Evolutionary conservation across 345 rosid species (phyloP).

Genomic region (Populus tremula): DNA sequence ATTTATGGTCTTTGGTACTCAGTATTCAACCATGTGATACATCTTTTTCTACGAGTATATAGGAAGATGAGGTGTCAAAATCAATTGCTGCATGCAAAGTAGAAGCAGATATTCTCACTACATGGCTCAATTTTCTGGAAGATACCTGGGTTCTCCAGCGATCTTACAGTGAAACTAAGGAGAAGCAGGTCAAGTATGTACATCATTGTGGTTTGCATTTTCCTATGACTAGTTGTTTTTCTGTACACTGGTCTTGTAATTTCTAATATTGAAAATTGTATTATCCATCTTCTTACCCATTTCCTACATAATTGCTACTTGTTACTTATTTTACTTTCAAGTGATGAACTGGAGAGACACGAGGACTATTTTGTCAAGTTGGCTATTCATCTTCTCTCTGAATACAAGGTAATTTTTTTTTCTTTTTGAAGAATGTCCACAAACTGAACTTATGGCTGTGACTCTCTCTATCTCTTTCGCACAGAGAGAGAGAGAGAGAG

Average conservation of each 20-base stretch:
- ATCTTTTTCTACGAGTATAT: constrained; percentile 13
- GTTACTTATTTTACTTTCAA: constrained; percentile 36
- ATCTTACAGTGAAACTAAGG: constrained; percentile 58
- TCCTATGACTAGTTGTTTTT: not conserved
- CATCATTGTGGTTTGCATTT: constrained; percentile 20
- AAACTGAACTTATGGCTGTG: not conserved
- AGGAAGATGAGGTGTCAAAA: constrained; percentile 91
- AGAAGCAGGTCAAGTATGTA: constrained; percentile 71
- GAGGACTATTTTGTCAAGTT: constrained; percentile 69
- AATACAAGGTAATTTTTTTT: constrained; percentile 54
- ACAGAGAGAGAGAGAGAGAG: too few species aligned
- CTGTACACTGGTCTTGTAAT: not conserved
- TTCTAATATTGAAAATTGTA: not conserved
- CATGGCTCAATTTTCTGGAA: constrained; percentile 92
- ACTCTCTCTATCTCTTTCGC: not conserved
- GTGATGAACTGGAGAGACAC: constrained; percentile 82
- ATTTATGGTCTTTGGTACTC: constrained; percentile 2
- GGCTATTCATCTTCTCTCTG: constrained; percentile 63
- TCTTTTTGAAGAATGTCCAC: not conserved
- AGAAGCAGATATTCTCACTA: constrained; percentile 74
- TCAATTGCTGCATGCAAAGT: constrained; percentile 66
- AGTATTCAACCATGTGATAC: constrained; percentile 7
- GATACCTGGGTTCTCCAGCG: constrained; percentile 86
- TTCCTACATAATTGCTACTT: constrained; percentile 13
- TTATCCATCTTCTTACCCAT: constrained; percentile 1